phyloP scores from a whole-genome alignment of 768 basidiomycete species.

The Arthromyces matolae region DNA sequence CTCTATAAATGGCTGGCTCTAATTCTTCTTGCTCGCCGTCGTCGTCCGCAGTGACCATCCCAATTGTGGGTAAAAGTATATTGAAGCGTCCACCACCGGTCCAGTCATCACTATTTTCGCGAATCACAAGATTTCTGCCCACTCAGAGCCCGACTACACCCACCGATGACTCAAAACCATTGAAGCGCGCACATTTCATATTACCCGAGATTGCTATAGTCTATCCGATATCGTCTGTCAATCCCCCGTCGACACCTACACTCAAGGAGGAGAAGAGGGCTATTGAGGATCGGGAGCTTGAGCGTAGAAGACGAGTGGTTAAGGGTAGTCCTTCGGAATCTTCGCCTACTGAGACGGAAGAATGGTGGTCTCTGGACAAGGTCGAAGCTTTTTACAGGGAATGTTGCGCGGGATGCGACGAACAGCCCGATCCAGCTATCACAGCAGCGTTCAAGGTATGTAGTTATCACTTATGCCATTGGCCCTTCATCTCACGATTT shows the following conservation, averaged over 20 bases:
- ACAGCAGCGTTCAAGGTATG: slow-evolving; percentile 69
- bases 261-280: slow-evolving; percentile 78
- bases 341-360: slow-evolving; percentile 37
- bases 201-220: slow-evolving; percentile 81
- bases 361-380: slow-evolving; percentile 85
- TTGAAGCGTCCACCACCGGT: slow-evolving; percentile 71
- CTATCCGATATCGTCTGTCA: slow-evolving; percentile 84
- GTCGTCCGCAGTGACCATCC: slow-evolving; percentile 78
- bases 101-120: slow-evolving; percentile 67
- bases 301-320: slow-evolving; percentile 63
- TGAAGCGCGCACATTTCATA: slow-evolving; percentile 90
- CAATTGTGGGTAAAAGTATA: slow-evolving; percentile 76
- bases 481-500: background rate
- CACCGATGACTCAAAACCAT: slow-evolving; percentile 52
- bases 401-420: slow-evolving; percentile 77
- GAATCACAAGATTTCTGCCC: slow-evolving; percentile 72
- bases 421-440: slow-evolving; percentile 60
- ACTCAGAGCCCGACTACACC: slow-evolving; percentile 38
- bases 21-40: slow-evolving; percentile 62
- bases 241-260: slow-evolving; percentile 77
- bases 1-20: slow-evolving; percentile 25
- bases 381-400: slow-evolving; percentile 86
- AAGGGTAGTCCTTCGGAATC: slow-evolving; percentile 45
- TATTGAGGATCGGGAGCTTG: slow-evolving; percentile 73
- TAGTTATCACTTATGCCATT: slow-evolving; percentile 9